These are phyloP conservation scores for Aspergillus sp. DNA, from an alignment of 2,329 filamentous ascomycete species.

Conservation along the genomic window DNA sequence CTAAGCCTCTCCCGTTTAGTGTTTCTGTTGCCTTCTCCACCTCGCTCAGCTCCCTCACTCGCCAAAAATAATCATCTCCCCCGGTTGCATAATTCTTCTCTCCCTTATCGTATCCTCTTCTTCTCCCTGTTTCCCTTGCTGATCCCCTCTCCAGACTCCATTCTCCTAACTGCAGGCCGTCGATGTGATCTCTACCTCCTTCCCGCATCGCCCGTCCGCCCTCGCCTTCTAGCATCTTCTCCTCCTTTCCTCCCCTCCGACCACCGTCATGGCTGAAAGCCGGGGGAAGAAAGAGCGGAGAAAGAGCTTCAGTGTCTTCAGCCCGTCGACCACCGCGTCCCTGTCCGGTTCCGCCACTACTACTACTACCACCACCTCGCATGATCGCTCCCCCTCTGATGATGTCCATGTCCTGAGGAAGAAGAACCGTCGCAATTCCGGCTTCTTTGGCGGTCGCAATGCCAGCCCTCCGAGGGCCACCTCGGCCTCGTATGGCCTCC, in stretches of 20 bases:
- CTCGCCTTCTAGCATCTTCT: conserved; percentile 1
- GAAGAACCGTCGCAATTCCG: conserved; percentile 37
- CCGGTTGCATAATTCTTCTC: conserved; percentile 14
- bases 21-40: conserved; percentile 17
- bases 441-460: conserved; percentile 35
- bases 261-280: conserved; percentile 30
- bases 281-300: conserved; percentile 34
- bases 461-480: conserved; percentile 24
- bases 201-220: background rate
- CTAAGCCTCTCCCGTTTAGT: conserved; percentile 23
- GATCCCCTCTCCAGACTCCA: background rate
- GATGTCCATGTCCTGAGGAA: conserved; percentile 33
- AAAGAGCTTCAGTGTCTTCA: conserved; percentile 36
- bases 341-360: conserved; percentile 17
- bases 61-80: conserved; percentile 15
- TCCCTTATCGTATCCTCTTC: conserved; percentile 13
- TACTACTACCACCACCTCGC: conserved; percentile 6
- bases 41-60: conserved; percentile 16
- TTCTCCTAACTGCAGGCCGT: conserved; percentile 12
- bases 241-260: conserved; percentile 8
- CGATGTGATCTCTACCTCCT: conserved; percentile 26
- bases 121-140: conserved; percentile 3
- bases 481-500: conserved; percentile 15
- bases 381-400: conserved; percentile 39
- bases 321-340: conserved; percentile 24